These are phyloP conservation scores for Podospora tetraspora DNA, from an alignment of 495 filamentous ascomycete genomes.

Conservation along the genomic window DNA sequence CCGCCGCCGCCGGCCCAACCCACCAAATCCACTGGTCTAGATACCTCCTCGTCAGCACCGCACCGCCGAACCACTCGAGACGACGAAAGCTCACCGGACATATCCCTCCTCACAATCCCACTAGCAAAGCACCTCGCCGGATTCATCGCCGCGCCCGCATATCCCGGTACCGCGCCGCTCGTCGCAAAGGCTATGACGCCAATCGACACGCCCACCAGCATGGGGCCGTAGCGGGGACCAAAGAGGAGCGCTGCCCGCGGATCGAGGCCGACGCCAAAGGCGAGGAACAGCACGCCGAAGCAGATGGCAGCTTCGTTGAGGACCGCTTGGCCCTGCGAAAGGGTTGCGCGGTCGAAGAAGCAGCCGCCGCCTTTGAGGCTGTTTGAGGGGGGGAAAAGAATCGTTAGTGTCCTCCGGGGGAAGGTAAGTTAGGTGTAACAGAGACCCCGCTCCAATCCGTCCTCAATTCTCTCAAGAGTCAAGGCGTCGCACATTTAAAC, in stretches of 20 bases:
- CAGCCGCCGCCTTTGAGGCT: conserved; percentile 12
- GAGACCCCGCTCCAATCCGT: too few species aligned
- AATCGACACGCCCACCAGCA: conserved; percentile 48
- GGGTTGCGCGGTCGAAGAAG: not conserved
- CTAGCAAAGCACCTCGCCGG: conserved; percentile 28
- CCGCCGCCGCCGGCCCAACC: conserved; percentile 21
- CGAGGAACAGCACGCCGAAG: conserved; percentile 27
- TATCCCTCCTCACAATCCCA: conserved; percentile 27
- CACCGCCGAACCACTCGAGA: too few species aligned
- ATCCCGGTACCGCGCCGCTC: conserved; percentile 42
- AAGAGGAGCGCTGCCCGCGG: conserved; percentile 49
- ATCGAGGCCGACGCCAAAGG: conserved; percentile 53
- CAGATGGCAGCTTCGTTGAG: conserved; percentile 4
- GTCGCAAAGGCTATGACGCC: conserved; percentile 44
- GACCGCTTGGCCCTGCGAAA: not conserved
- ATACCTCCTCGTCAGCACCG: not conserved
- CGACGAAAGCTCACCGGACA: conserved; percentile 10
- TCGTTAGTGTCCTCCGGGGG: not conserved
- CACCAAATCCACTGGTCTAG: conserved; percentile 36
- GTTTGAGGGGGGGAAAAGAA: not conserved
- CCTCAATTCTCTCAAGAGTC: too few species aligned
- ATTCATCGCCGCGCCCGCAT: conserved; percentile 37
- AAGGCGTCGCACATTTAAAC: too few species aligned
- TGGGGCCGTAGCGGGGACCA: conserved; percentile 46
- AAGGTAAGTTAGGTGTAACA: too few species aligned